A percentile compares a stretch with the other conserved stretches of the same genome.
These are phyloP conservation scores for Russula ochroleuca DNA, from an alignment of 768 basidiomycete genomes.

Conservation along the genomic window DNA sequence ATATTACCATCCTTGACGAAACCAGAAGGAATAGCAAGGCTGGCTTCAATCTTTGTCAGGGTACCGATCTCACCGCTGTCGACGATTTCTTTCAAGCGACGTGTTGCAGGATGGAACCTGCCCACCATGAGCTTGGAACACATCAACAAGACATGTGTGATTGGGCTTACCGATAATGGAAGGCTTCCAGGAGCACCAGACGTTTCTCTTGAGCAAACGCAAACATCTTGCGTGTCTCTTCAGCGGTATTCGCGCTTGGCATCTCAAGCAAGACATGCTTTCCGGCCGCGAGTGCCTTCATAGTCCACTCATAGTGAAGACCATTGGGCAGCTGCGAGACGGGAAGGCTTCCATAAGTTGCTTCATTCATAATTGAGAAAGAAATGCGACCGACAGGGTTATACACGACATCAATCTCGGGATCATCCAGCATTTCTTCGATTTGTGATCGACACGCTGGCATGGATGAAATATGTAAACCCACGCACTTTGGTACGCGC, in stretches of 20 bases:
- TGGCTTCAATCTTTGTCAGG: slow-evolving; percentile 43
- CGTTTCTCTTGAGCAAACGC: slow-evolving; percentile 46
- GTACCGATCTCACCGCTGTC: slow-evolving; percentile 52
- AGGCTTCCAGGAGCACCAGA: slow-evolving; percentile 55
- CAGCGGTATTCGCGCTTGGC: slow-evolving; percentile 48
- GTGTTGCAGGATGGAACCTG: slow-evolving; percentile 60
- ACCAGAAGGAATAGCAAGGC: slow-evolving; percentile 40
- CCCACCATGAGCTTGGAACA: slow-evolving; percentile 4
- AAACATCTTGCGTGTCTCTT: slow-evolving; percentile 51
- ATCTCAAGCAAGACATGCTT: slow-evolving; percentile 67
- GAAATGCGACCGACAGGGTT: slow-evolving; percentile 42
- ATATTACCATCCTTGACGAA: slow-evolving; percentile 41
- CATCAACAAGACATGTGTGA: neutral
- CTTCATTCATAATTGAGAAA: neutral
- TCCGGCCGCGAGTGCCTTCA: slow-evolving; percentile 55
- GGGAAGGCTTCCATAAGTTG: neutral
- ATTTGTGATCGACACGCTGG: neutral
- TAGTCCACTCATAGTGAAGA: slow-evolving; percentile 64
- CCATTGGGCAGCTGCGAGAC: slow-evolving; percentile 49
- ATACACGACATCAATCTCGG: slow-evolving; percentile 52
- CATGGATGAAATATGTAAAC: neutral
- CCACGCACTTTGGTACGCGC: slow-evolving; percentile 48
- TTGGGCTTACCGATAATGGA: slow-evolving; percentile 48
- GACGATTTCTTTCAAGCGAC: slow-evolving; percentile 49
- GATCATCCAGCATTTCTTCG: slow-evolving; percentile 49